A percentile compares a stretch with the other conserved stretches of the same genome.
phyloP scores from a whole-genome alignment of 495 filamentous ascomycete species.

The Penicillium desertorum region DNA sequence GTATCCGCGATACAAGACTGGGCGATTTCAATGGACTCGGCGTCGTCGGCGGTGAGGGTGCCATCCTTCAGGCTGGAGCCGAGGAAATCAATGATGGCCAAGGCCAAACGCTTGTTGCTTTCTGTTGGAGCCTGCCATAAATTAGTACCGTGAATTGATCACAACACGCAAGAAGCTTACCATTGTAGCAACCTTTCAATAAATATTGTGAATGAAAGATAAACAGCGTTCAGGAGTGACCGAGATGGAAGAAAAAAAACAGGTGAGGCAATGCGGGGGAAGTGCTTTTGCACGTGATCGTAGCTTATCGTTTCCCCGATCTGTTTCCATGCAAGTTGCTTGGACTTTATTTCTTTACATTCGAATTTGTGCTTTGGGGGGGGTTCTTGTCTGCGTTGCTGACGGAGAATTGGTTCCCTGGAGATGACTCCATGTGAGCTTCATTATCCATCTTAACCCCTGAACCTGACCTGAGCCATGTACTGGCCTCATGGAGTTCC shows the following conservation, averaged over 20 bases:
- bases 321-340: constrained; percentile 12
- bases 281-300: constrained; percentile 31
- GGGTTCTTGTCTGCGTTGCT: neutral
- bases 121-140: constrained; percentile 55
- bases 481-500: constrained; percentile 97
- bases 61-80: constrained; percentile 81
- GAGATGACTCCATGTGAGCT: constrained; percentile 48
- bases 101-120: constrained; percentile 92
- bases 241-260: constrained; percentile 22
- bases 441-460: constrained; percentile 26
- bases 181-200: constrained; percentile 18
- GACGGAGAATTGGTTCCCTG: constrained; percentile 9
- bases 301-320: constrained; percentile 26
- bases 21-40: constrained; percentile 89
- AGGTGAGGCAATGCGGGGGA: constrained; percentile 25
- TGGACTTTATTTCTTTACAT: constrained; percentile 5
- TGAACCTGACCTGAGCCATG: constrained; percentile 60
- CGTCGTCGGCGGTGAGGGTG: constrained; percentile 80
- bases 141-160: constrained; percentile 10
- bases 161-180: constrained; percentile 7
- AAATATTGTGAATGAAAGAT: neutral
- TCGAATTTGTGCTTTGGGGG: constrained; percentile 4
- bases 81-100: constrained; percentile 96
- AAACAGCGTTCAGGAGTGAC: constrained; percentile 12
- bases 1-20: constrained; percentile 88